A percentile compares a stretch with the other conserved stretches of the same genome.
These are phyloP conservation scores for Physcia stellaris DNA, from an alignment of 495 filamentous ascomycete genomes.

Conservation along the genomic window DNA sequence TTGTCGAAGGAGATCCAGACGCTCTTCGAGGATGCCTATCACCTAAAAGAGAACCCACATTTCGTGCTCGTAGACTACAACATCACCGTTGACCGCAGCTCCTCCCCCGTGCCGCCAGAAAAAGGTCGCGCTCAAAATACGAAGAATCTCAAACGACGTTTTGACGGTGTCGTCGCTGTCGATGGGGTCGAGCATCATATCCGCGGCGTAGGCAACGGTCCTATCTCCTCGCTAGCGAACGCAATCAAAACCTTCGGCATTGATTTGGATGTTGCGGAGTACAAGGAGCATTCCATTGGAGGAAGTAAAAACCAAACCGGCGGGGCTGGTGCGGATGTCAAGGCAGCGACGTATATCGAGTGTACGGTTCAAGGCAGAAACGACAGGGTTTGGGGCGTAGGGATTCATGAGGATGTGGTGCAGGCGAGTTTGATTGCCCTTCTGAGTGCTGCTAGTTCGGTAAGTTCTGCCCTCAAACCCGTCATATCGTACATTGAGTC, in stretches of 20 bases:
- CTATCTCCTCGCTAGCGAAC: conserved; percentile 75
- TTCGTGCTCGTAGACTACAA: conserved; percentile 87
- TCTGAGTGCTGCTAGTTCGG: conserved; percentile 75
- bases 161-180: conserved; percentile 77
- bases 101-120: conserved; percentile 56
- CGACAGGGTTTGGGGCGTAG: conserved; percentile 84
- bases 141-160: conserved; percentile 65
- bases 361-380: conserved; percentile 58
- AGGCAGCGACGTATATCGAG: conserved; percentile 90
- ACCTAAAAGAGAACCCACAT: conserved; percentile 63
- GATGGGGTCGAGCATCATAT: conserved; percentile 69
- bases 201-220: conserved; percentile 72
- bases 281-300: conserved; percentile 93
- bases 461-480: conserved; percentile 31
- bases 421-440: conserved; percentile 85
- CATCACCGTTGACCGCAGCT: conserved; percentile 73
- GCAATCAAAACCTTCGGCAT: conserved; percentile 72
- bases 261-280: conserved; percentile 83
- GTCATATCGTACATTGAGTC: neutral
- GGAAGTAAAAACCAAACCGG: neutral
- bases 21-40: conserved; percentile 81
- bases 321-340: conserved; percentile 53
- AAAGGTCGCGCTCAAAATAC: conserved; percentile 58
- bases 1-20: conserved; percentile 66
- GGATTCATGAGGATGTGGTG: conserved; percentile 88